Evolutionary conservation across 495 filamentous ascomycete genomes (phyloP), one percentile per base, ranked within the genome.

Genomic region (Neurospora sp.): DNA sequence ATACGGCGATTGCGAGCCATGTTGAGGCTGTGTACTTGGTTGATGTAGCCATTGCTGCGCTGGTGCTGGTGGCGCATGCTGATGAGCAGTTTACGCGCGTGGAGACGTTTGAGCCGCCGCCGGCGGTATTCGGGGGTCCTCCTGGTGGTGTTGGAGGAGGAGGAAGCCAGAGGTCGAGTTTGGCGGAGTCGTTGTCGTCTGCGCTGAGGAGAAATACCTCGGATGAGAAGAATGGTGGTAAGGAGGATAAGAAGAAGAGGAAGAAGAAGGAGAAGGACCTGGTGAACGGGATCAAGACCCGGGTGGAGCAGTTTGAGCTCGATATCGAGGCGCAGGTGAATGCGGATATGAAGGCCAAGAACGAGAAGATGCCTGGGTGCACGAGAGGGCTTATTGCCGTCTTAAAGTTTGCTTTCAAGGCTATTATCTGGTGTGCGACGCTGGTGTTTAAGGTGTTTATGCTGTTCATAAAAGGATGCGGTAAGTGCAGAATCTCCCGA

Each of bases 1-100:
- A 88, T 75, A 88, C 87, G 14, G 78, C 79, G 4, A 83, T 87
- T 12, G 86, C 87, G 8, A 77, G 80, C 31, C 83, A 83, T 73
- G 78, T 87, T 69, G 86, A 88, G 37, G 90, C 89, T 46, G 86
- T 93, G 46, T 94, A 93, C 77, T 84, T 93, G 5, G 87, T 94
- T n/a, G 93, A 95, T 79, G 92, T 93, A 0, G 86, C 88, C 3
- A 86, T 93, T 10, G 87, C 89, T 4, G 91, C 92, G 0, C 83
- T 94, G 16, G 78, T 94, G 40, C 84, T 92, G 14, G 91, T 95
- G 27, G 91, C 91, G 0, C 84, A 89, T 72, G 82, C 87, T 0
- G 90, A 93, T 75, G 86, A 88, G 75, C 83, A 82, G 77, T 83
- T 79, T 62, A 75, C 78, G 2, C 72, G 14, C 75, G 78, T 85